Evolutionary conservation across 352 stramenopile genomes (phyloP).

Genomic region (Globisporangium okanoganense): DNA sequence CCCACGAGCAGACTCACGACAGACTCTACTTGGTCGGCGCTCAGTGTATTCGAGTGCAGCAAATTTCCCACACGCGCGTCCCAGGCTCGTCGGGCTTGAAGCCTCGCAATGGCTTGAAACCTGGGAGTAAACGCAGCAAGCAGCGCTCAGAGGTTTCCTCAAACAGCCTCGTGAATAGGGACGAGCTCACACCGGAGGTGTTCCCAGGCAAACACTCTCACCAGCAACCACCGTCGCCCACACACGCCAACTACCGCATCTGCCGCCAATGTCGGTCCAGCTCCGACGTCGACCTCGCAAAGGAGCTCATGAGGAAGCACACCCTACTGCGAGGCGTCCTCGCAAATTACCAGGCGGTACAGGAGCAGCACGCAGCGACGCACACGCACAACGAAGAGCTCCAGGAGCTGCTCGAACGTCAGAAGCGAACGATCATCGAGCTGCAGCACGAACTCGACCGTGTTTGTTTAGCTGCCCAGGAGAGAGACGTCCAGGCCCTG

Average conservation of each 20-base stretch:
- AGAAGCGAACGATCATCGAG: constrained; percentile 1
- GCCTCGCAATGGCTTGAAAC: neutral
- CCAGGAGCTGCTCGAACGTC: neutral
- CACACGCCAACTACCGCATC: constrained; percentile 18
- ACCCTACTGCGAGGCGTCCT: constrained; percentile 19
- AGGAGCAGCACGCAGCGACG: constrained; percentile 13
- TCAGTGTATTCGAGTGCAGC: constrained; percentile 4
- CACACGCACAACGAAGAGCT: neutral
- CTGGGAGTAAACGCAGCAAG: neutral
- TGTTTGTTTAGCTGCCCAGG: neutral
- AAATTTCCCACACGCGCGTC: neutral
- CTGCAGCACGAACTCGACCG: constrained; percentile 8
- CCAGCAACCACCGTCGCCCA: neutral
- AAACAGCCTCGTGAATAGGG: neutral
- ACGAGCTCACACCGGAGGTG: neutral
- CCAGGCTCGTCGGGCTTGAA: neutral
- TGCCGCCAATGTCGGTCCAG: constrained; percentile 28
- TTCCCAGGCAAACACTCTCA: neutral
- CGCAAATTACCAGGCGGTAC: constrained; percentile 22
- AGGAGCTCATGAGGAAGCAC: constrained; percentile 30
- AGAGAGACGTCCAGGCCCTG: neutral
- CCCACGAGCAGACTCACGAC: neutral
- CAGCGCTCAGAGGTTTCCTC: neutral
- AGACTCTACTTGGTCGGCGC: constrained; percentile 16
- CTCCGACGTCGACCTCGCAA: constrained; percentile 26